Conservation (phyloP, 1,284 basidiomycete genomes). For the Austroboletus niveus region DNA sequence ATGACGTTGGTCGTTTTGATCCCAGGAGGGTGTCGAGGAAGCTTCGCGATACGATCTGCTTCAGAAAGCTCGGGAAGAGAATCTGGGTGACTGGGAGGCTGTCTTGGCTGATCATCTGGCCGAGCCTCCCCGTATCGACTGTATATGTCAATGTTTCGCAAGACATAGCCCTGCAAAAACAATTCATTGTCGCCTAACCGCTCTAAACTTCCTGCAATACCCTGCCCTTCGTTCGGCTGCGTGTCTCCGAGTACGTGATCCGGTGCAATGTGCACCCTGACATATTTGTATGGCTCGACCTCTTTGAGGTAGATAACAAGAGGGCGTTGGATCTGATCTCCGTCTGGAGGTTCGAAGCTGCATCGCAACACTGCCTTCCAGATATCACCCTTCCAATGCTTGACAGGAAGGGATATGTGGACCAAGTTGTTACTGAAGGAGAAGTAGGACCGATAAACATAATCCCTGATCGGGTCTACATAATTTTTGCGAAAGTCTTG, state of each 20-base stretch:
- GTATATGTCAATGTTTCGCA: conserved; percentile 14
- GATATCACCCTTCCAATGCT: conserved; percentile 11
- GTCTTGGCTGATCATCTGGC: neutral
- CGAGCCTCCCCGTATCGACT: conserved; percentile 4
- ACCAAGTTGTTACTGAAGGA: conserved; percentile 20
- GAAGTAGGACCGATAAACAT: conserved; percentile 17
- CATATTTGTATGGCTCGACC: conserved; percentile 9
- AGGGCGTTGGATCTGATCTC: conserved; percentile 15
- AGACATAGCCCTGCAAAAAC: conserved; percentile 11
- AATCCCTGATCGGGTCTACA: conserved; percentile 13
- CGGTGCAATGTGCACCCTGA: conserved; percentile 14
- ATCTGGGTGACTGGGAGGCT: conserved; percentile 3
- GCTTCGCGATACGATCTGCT: conserved; percentile 15
- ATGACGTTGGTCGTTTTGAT: conserved; percentile 27
- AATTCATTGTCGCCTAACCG: conserved; percentile 12
- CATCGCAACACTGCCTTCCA: conserved; percentile 25
- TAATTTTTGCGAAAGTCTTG: conserved; percentile 19
- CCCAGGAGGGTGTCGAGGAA: conserved; percentile 22
- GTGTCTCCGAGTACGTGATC: neutral
- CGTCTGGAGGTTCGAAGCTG: conserved; percentile 19
- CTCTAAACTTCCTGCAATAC: conserved; percentile 24
- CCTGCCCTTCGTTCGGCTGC: neutral
- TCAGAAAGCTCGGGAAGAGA: conserved; percentile 9
- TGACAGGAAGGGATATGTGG: conserved; percentile 22
- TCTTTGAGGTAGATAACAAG: conserved; percentile 25